Conservation (phyloP, 495 filamentous ascomycete genomes). For the Diplogelasinospora grovesii region DNA sequence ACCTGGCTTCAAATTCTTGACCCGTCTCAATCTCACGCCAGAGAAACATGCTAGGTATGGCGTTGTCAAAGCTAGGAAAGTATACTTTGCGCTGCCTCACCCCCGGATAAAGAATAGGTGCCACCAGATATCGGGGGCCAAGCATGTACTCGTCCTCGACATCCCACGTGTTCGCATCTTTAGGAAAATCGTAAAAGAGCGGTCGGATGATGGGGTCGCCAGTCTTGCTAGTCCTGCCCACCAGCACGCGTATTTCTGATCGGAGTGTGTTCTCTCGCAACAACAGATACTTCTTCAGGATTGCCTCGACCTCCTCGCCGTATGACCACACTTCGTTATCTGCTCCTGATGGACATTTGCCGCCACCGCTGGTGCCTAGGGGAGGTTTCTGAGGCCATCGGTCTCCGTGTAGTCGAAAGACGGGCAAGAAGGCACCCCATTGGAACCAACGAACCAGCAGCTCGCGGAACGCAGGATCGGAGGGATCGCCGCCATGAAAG, state of each 20-base stretch:
- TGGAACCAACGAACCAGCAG: constrained; percentile 57
- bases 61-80: no score
- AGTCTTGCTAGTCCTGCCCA: constrained; percentile 48
- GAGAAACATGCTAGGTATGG: no score
- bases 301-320: constrained; percentile 47
- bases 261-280: constrained; percentile 48
- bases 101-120: constrained; percentile 40
- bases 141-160: constrained; percentile 50
- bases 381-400: constrained; percentile 45
- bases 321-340: constrained; percentile 56
- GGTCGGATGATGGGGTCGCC: constrained; percentile 51
- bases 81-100: constrained; percentile 38
- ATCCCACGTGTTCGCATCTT: constrained; percentile 42
- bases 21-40: no score
- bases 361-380: constrained; percentile 28
- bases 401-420: constrained; percentile 54
- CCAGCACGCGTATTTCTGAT: constrained; percentile 41
- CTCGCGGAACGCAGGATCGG: constrained; percentile 47
- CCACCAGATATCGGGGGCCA: constrained; percentile 47
- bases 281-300: constrained; percentile 48
- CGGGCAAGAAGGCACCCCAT: constrained; percentile 54
- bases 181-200: constrained; percentile 51
- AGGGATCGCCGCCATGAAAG: constrained; percentile 52
- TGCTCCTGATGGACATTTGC: constrained; percentile 32
- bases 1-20: no score